Conservation (phyloP, 1,284 basidiomycete species). For the Heterobasidion parviporum region DNA sequence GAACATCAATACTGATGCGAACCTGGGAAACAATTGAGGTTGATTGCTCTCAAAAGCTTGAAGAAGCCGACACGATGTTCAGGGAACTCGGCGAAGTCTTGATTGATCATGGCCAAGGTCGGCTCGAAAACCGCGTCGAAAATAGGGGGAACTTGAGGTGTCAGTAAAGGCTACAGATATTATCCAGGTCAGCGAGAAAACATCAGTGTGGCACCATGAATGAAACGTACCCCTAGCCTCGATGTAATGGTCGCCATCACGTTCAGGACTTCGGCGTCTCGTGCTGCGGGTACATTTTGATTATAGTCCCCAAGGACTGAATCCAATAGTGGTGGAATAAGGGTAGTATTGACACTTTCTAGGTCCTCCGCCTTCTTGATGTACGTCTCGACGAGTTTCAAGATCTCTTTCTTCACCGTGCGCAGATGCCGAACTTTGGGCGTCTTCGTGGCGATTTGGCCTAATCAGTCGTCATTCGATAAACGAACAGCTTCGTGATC, state of each 20-base stretch:
- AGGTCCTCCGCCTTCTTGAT: slow-evolving; percentile 96
- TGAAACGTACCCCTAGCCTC: slow-evolving; percentile 66
- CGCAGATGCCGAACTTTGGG: slow-evolving; percentile 92
- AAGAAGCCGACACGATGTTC: slow-evolving; percentile 98
- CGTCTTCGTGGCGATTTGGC: slow-evolving; percentile 92
- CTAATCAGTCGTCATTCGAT: slow-evolving; percentile 28
- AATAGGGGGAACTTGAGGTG: slow-evolving; percentile 93
- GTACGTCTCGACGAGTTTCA: slow-evolving; percentile 97
- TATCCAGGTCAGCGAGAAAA: slow-evolving; percentile 1
- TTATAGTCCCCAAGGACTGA: slow-evolving; percentile 97
- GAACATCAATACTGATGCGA: slow-evolving; percentile 13
- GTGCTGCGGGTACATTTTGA: slow-evolving; percentile 86
- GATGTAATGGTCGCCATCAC: slow-evolving; percentile 96
- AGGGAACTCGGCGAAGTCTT: slow-evolving; percentile 97
- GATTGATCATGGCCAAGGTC: slow-evolving; percentile 98
- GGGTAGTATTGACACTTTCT: slow-evolving; percentile 83
- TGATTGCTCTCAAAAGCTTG: slow-evolving; percentile 91
- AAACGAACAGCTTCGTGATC: background rate
- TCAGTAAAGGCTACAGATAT: slow-evolving; percentile 60
- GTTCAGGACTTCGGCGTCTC: slow-evolving; percentile 97
- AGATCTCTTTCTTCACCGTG: slow-evolving; percentile 98
- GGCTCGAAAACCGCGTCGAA: slow-evolving; percentile 98
- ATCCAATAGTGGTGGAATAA: slow-evolving; percentile 94
- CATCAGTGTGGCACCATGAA: background rate
- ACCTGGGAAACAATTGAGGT: slow-evolving; percentile 95